Percentiles rank a stretch among this genome's conserved stretches.
phyloP scores from a whole-genome alignment of 148 eudicot genomes.

The Camellia lanceoleosa region DNA sequence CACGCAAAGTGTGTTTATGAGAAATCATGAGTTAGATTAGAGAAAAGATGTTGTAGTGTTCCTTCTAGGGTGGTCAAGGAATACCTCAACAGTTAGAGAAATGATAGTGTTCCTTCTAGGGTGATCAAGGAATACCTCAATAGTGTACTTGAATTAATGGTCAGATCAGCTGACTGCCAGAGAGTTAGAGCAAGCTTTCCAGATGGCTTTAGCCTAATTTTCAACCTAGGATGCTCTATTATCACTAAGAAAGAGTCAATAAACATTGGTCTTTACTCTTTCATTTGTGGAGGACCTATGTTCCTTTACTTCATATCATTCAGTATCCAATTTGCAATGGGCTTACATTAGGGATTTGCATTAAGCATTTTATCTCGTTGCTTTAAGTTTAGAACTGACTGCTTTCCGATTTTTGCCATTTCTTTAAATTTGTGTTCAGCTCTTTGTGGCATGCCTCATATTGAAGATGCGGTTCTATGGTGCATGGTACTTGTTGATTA shows the following conservation, averaged over 20 bases:
- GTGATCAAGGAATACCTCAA: background rate
- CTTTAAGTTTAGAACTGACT: background rate
- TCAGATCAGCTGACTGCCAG: background rate
- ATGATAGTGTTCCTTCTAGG: no score
- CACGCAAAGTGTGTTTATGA: background rate
- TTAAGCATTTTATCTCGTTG: background rate
- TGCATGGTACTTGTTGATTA: no score
- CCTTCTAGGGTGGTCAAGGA: background rate
- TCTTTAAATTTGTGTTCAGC: no score
- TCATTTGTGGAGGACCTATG: background rate
- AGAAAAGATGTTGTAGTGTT: background rate
- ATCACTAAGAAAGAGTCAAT: background rate
- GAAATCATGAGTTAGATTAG: background rate
- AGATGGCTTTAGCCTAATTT: constrained; percentile 11
- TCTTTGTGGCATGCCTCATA: no score
- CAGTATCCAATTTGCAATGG: background rate
- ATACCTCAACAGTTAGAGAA: no score
- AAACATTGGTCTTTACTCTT: background rate
- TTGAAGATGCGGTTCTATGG: no score
- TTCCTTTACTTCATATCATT: background rate
- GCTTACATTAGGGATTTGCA: background rate
- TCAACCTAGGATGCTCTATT: background rate
- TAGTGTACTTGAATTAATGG: background rate
- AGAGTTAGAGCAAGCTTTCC: background rate
- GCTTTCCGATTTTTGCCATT: no score